Percentiles rank a stretch among this genome's conserved stretches.
phyloP scores from a whole-genome alignment of 2,329 filamentous ascomycete genomes.

The Fusarium tupiense region DNA sequence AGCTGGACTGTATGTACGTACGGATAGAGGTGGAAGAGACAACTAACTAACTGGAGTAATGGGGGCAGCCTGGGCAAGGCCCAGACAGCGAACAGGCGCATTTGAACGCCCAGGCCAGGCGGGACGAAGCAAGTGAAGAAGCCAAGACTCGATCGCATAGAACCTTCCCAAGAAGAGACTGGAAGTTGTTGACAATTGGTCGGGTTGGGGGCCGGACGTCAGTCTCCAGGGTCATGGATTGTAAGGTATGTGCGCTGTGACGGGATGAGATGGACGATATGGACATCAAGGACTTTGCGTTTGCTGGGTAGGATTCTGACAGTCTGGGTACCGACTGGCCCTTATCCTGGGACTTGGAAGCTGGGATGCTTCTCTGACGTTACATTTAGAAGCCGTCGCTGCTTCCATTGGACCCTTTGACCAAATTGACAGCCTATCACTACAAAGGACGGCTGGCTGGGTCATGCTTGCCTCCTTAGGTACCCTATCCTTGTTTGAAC shows the following conservation, averaged over 20 bases:
- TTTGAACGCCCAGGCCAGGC: conserved; percentile 38
- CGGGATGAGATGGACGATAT: not conserved
- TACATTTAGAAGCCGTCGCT: conserved; percentile 34
- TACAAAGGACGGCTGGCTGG: conserved; percentile 27
- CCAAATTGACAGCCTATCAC: conserved; percentile 28
- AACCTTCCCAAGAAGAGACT: conserved; percentile 35
- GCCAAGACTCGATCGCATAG: conserved; percentile 30
- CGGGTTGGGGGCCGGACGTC: conserved; percentile 39
- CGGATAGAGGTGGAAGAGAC: not conserved
- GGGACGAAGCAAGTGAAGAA: conserved; percentile 40
- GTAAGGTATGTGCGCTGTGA: not conserved
- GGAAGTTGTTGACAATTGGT: conserved; percentile 30
- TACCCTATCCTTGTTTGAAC: conserved; percentile 10
- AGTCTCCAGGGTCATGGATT: conserved; percentile 19
- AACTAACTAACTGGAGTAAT: not conserved
- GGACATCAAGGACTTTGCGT: not conserved
- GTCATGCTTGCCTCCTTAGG: conserved; percentile 5
- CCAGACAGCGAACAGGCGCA: conserved; percentile 35
- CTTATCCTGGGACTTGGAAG: conserved; percentile 3
- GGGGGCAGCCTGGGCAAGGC: conserved; percentile 21
- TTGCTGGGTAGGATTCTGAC: conserved; percentile 4
- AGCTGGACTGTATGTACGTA: not conserved
- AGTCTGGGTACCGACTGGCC: not conserved
- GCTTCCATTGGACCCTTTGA: conserved; percentile 22
- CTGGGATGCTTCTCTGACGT: conserved; percentile 27